Evolutionary conservation across 768 basidiomycete genomes (phyloP), one percentile per base, ranked within the genome.

Genomic region (Boletus coccyginus): DNA sequence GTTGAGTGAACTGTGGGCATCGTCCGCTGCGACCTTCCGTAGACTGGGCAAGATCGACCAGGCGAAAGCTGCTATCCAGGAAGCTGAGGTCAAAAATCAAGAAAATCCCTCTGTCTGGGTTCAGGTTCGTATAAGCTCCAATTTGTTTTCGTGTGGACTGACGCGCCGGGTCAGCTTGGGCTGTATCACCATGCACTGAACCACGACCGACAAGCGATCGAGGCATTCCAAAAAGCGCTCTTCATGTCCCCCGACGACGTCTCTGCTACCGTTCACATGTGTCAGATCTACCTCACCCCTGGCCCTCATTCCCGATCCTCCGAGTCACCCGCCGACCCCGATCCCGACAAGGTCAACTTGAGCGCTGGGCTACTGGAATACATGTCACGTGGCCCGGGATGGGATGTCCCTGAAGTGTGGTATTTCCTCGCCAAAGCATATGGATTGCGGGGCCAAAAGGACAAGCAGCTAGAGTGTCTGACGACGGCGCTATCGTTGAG

Each of bases 381-480:
- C 59, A 66, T 94, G 46, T 91, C 93, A 0, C 82, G 84, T 40
- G 91, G 89, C 1, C 75, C 77, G 0, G 96, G 88, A 12, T 98
- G 94, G 94, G 88, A 97, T 68, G 81, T 90, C 2, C 84, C 94
- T 0, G 96, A 98, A 69, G 95, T 90, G 27, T 99, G 96, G 96
- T 96, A 89, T 70, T 90, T 86, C 69, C 79, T 98, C 14, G 91
- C 87, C 7, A 92, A 87, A 64, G 88, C 87, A 24, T 89, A 89
- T 65, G 85, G 87, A 46, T 66, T 86, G 61, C 92, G 91, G 64
- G 87, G 82, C 3, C 80, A 87, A 49, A 83, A 81, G 58, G 86
- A 85, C 49, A 77, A 83, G 48, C 90, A 91, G 64, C 77, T 82
- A 52, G 90, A 94, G 69, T 90, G 89, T 64, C 73, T 95, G 55